phyloP scores from a whole-genome alignment of 345 rosid genomes.

The Euphorbia tirucalli region DNA sequence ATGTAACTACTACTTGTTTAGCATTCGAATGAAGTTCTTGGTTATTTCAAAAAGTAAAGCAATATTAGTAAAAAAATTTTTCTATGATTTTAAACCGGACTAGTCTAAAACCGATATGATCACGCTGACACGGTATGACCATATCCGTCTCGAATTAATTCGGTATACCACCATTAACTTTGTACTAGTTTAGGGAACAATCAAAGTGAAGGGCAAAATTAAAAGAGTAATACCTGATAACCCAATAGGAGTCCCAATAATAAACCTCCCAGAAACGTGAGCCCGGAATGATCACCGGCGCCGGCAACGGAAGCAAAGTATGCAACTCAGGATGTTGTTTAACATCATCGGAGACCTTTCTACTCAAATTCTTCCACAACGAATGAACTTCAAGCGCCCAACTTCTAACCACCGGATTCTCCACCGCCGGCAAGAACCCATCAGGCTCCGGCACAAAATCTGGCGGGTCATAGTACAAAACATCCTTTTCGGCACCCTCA shows the following conservation, averaged over 20 bases:
- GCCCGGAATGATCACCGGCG: conserved; percentile 66
- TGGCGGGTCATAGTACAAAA: conserved; percentile 45
- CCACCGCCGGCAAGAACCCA: conserved; percentile 66
- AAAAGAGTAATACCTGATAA: conserved; percentile 50
- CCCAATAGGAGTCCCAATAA: conserved; percentile 97
- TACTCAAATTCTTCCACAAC: conserved; percentile 70
- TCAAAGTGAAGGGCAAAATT: no score
- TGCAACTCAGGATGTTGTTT: conserved; percentile 51
- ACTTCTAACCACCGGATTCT: conserved; percentile 52
- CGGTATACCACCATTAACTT: no score
- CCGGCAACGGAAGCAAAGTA: conserved; percentile 77
- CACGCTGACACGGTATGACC: no score
- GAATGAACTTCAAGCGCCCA: conserved; percentile 88
- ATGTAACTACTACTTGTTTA: no score
- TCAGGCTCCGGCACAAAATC: conserved; percentile 66
- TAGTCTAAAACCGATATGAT: no score
- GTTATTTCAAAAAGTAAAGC: no score
- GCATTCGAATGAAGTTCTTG: no score
- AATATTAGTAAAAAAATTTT: no score
- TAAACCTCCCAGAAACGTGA: conserved; percentile 86
- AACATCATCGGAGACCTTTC: conserved; percentile 54
- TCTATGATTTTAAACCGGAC: no score
- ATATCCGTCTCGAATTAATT: no score
- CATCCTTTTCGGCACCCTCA: conserved; percentile 52
- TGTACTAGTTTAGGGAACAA: no score